Percentiles rank a stretch among this genome's conserved stretches.
phyloP scores from a whole-genome alignment of 2,329 filamentous ascomycete genomes.

The Trichoderma afroharzianum region DNA sequence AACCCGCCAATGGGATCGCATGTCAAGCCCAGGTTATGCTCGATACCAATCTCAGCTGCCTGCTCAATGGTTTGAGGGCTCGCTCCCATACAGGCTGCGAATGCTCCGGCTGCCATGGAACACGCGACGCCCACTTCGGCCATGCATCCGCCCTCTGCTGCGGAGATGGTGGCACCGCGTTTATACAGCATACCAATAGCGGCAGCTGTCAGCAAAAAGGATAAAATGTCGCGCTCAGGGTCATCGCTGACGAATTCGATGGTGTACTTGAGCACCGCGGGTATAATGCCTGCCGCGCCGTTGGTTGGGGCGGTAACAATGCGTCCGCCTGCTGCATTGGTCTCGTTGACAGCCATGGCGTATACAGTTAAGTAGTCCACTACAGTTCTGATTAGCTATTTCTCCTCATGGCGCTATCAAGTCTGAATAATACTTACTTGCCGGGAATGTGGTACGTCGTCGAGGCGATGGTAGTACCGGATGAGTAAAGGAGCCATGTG shows the following conservation, averaged over 20 bases:
- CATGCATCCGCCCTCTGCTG: constrained; percentile 13
- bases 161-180: constrained; percentile 13
- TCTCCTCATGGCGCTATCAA: neutral
- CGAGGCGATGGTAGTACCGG: constrained; percentile 5
- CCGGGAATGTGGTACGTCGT: constrained; percentile 8
- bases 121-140: constrained; percentile 7
- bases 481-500: constrained; percentile 11
- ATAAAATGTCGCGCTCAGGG: constrained; percentile 3
- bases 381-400: neutral
- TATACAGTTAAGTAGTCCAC: constrained; percentile 13
- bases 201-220: constrained; percentile 5
- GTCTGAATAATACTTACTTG: neutral
- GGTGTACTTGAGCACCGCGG: constrained; percentile 11
- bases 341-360: constrained; percentile 14
- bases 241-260: constrained; percentile 8
- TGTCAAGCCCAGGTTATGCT: constrained; percentile 7
- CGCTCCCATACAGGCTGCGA: constrained; percentile 13
- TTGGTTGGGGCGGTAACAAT: constrained; percentile 11
- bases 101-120: constrained; percentile 12
- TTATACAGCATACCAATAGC: constrained; percentile 13
- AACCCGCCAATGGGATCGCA: constrained; percentile 5
- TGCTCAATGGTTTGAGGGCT: constrained; percentile 9
- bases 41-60: constrained; percentile 5
- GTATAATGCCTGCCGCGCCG: constrained; percentile 8
- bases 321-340: constrained; percentile 7